Percentiles rank a stretch among this genome's conserved stretches.
These are phyloP conservation scores for Prunus yedoensis DNA, from an alignment of 331 rosid species.

Conservation along the genomic window DNA sequence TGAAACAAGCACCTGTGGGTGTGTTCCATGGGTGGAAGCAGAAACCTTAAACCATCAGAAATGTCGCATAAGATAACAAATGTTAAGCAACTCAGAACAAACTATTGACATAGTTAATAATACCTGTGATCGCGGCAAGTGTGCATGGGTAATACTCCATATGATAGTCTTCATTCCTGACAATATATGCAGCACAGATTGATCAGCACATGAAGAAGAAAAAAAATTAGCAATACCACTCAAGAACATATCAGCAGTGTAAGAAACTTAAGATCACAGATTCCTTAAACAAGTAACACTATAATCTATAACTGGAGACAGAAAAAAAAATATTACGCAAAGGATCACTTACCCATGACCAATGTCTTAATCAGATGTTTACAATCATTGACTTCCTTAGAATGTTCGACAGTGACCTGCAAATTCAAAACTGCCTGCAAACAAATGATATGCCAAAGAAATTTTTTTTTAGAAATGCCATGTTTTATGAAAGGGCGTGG, in stretches of 20 bases:
- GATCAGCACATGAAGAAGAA: neutral
- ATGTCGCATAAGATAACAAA: conserved; percentile 29
- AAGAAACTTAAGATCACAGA: neutral
- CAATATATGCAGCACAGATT: conserved; percentile 17
- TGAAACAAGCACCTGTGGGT: conserved; percentile 70
- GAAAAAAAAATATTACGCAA: neutral
- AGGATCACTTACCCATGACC: conserved; percentile 84
- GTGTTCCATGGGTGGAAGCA: conserved; percentile 46
- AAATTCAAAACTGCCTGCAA: conserved; percentile 95
- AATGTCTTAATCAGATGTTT: conserved; percentile 93
- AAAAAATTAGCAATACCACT: neutral
- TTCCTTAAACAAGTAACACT: neutral
- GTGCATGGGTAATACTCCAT: conserved; percentile 99
- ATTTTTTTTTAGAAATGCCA: neutral
- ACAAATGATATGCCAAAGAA: conserved; percentile 20
- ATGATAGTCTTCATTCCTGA: conserved; percentile 99
- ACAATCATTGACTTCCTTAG: conserved; percentile 94
- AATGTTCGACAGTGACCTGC: conserved; percentile 88
- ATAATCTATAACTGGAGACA: neutral
- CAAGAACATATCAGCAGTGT: neutral
- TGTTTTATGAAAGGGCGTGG: neutral
- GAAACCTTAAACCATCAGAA: conserved; percentile 54
- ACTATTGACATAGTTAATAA: conserved; percentile 17
- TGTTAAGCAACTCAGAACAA: conserved; percentile 21
- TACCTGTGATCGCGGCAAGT: conserved; percentile 94